Percentiles rank a stretch among this genome's conserved stretches.
These are phyloP conservation scores for Pythium scleroteichum DNA, from an alignment of 352 stramenopile species.

Conservation along the genomic window DNA sequence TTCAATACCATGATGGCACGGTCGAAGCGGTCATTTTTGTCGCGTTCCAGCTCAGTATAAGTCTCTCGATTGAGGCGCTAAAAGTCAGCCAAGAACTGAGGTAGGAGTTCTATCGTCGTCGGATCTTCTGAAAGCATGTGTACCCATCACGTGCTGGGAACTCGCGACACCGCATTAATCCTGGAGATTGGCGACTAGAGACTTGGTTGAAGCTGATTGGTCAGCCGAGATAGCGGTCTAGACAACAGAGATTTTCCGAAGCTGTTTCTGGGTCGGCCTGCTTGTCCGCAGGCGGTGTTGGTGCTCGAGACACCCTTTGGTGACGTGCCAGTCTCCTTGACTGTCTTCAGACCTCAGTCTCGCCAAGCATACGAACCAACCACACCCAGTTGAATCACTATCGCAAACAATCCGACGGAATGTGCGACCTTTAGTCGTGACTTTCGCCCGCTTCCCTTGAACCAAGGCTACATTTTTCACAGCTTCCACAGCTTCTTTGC, in stretches of 20 bases:
- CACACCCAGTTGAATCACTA: neutral
- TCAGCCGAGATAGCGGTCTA: neutral
- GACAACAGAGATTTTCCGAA: neutral
- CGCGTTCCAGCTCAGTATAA: too few species aligned
- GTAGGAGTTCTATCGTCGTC: slow-evolving; percentile 5
- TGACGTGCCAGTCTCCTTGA: slow-evolving; percentile 3
- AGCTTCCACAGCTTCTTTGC: slow-evolving; percentile 5
- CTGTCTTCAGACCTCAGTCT: neutral
- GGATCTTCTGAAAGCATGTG: slow-evolving; percentile 9
- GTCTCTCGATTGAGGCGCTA: neutral
- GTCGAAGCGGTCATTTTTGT: too few species aligned
- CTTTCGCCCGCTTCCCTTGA: slow-evolving; percentile 3
- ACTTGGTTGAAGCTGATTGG: neutral
- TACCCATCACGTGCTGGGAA: slow-evolving; percentile 1
- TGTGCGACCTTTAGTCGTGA: neutral
- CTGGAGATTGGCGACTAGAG: neutral
- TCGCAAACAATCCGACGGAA: neutral
- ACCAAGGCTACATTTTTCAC: slow-evolving; percentile 1
- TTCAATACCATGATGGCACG: too few species aligned
- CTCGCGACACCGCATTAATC: neutral
- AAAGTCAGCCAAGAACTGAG: slow-evolving; percentile 7
- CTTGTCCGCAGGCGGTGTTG: neutral
- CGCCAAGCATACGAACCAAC: slow-evolving; percentile 3
- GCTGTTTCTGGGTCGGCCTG: neutral
- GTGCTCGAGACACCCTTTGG: neutral